These are phyloP conservation scores for Xylaria curta DNA, from an alignment of 495 filamentous ascomycete species.

Conservation along the genomic window DNA sequence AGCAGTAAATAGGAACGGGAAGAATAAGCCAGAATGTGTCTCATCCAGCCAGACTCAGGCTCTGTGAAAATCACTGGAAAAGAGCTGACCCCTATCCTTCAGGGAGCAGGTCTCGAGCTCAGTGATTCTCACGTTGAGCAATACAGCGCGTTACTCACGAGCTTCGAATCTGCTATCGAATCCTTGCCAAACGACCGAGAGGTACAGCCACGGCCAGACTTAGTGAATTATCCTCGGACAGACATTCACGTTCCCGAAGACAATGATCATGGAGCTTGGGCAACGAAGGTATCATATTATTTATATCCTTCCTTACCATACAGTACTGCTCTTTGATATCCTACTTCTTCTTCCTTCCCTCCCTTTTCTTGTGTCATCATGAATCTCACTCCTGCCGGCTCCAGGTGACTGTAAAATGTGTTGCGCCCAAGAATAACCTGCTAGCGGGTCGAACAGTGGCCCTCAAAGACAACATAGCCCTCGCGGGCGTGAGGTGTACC, in stretches of 20 bases:
- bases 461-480: slow-evolving; percentile 48
- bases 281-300: slow-evolving; percentile 32
- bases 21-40: slow-evolving; percentile 21
- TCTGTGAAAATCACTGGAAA: slow-evolving; percentile 20
- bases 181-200: slow-evolving; percentile 33
- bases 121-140: slow-evolving; percentile 27
- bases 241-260: slow-evolving; percentile 41
- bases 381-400: too few relatives aligned
- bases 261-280: slow-evolving; percentile 39
- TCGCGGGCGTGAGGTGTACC: slow-evolving; percentile 45
- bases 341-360: too few relatives aligned
- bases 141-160: slow-evolving; percentile 32
- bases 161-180: slow-evolving; percentile 31
- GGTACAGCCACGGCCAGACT: slow-evolving; percentile 35
- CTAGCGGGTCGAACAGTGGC: slow-evolving; percentile 44
- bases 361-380: too few relatives aligned
- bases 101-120: slow-evolving; percentile 34
- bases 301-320: not conserved
- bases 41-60: slow-evolving; percentile 10
- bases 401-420: slow-evolving; percentile 38
- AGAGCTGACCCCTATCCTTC: slow-evolving; percentile 30
- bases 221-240: slow-evolving; percentile 35
- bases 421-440: slow-evolving; percentile 37
- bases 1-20: too few relatives aligned
- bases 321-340: too few relatives aligned